These are phyloP conservation scores for Bretschneidera sinensis DNA, from an alignment of 345 rosid species.

Conservation along the genomic window DNA sequence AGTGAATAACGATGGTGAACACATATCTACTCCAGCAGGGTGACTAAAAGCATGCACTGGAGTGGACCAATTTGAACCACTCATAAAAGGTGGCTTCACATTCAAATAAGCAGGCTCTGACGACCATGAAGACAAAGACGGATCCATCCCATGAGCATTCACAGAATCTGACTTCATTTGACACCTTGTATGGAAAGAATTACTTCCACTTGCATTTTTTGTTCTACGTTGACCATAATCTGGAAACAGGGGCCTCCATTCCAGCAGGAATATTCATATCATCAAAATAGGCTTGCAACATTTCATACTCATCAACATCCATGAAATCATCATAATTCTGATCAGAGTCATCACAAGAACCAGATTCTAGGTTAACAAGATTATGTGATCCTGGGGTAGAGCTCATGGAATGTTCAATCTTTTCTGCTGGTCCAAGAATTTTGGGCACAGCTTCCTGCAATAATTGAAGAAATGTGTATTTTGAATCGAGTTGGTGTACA, in stretches of 20 bases:
- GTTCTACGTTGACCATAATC: slow-evolving; percentile 24
- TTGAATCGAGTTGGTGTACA: background rate
- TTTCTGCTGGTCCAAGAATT: slow-evolving; percentile 16
- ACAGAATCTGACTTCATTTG: background rate
- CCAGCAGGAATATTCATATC: slow-evolving; percentile 61
- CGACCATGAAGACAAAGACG: slow-evolving; percentile 8
- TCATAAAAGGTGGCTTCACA: slow-evolving; percentile 20
- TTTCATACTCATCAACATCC: slow-evolving; percentile 41
- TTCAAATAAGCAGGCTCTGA: slow-evolving; percentile 12
- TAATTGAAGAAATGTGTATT: background rate
- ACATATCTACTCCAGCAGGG: slow-evolving; percentile 19
- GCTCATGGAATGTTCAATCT: slow-evolving; percentile 14
- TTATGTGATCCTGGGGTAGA: slow-evolving; percentile 31
- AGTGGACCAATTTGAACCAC: slow-evolving; percentile 19
- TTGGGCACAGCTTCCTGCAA: slow-evolving; percentile 28
- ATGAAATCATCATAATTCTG: slow-evolving; percentile 25
- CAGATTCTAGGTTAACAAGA: slow-evolving; percentile 34
- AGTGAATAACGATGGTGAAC: slow-evolving; percentile 18
- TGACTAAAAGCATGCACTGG: slow-evolving; percentile 15
- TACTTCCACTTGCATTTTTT: slow-evolving; percentile 22
- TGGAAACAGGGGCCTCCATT: slow-evolving; percentile 75
- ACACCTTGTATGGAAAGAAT: slow-evolving; percentile 7
- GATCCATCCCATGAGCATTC: background rate
- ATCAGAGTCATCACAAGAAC: slow-evolving; percentile 30
- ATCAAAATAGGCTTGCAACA: slow-evolving; percentile 70